These are phyloP conservation scores for Bryopsis sp. DNA, from an alignment of 139 green algal species.

Conservation along the genomic window DNA sequence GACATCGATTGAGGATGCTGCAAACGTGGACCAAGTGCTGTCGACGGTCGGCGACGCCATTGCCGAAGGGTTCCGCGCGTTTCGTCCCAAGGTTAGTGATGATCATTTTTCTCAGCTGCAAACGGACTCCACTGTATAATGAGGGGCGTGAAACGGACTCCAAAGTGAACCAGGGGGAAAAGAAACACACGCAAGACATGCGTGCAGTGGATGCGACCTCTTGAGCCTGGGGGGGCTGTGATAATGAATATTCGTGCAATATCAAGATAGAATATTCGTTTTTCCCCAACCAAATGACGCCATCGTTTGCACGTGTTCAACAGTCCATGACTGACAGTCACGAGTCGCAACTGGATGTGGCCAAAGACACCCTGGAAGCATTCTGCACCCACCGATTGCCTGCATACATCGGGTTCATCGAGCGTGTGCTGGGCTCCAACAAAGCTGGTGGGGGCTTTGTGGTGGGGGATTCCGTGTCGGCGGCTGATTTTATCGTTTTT, in stretches of 20 bases:
- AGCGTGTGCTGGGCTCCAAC: conserved; percentile 24
- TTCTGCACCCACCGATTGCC: conserved; percentile 33
- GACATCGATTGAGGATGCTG: background rate
- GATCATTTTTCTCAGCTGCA: background rate
- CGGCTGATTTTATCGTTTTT: conserved; percentile 34
- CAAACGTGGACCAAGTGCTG: conserved; percentile 34
- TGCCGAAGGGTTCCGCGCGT: conserved; percentile 32
- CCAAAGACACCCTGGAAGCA: conserved; percentile 28
- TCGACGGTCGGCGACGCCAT: conserved; percentile 32
- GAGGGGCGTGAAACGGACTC: background rate
- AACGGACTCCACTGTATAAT: background rate
- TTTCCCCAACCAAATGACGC: background rate
- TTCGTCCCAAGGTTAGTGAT: conserved; percentile 30
- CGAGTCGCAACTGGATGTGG: conserved; percentile 34
- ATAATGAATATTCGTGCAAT: no score
- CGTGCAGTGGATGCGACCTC: no score
- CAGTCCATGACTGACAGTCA: conserved; percentile 31
- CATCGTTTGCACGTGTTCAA: no score
- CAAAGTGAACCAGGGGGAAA: no score
- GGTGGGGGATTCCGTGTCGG: conserved; percentile 25
- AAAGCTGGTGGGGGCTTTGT: conserved; percentile 33
- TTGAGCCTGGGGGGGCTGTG: no score
- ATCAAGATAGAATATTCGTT: background rate
- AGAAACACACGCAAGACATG: no score
- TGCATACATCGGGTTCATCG: conserved; percentile 35